phyloP scores from a whole-genome alignment of 164 flowering plant genomes.

The Euptelea pleiosperma region DNA sequence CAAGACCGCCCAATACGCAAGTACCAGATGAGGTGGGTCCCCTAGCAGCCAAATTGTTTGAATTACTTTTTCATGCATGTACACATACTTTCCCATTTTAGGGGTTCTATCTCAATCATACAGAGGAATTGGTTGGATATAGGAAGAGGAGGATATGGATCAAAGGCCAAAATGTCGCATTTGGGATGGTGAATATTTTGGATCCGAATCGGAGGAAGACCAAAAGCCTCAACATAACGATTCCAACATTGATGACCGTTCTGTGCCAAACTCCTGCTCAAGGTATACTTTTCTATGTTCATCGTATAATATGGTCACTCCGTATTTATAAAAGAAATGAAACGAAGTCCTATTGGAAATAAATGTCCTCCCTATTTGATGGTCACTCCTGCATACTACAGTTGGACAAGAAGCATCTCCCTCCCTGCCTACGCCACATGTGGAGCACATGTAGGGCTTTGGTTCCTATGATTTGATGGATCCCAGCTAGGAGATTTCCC shows the following conservation, averaged over 20 bases:
- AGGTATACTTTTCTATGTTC: slow-evolving; percentile 29
- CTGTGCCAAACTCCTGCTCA: slow-evolving; percentile 14
- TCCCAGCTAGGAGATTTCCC: background rate
- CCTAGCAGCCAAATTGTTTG: background rate
- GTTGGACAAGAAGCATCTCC: background rate
- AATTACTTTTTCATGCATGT: background rate
- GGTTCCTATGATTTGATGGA: background rate
- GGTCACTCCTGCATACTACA: no score
- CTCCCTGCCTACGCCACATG: background rate
- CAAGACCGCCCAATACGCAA: slow-evolving; percentile 51
- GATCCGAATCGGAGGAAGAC: slow-evolving; percentile 64
- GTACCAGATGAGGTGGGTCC: slow-evolving; percentile 65
- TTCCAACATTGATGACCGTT: slow-evolving; percentile 16
- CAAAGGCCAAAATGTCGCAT: slow-evolving; percentile 59
- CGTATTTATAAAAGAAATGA: no score
- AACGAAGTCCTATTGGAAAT: background rate
- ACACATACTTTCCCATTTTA: background rate
- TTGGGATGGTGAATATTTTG: slow-evolving; percentile 68
- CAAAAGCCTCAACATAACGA: slow-evolving; percentile 11
- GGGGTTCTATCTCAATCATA: background rate
- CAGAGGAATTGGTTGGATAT: slow-evolving; percentile 15
- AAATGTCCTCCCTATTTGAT: background rate
- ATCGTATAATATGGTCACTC: background rate
- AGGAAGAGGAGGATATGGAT: slow-evolving; percentile 77
- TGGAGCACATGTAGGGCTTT: background rate